Evolutionary conservation across 345 rosid species (phyloP), one percentile per base, ranked within the genome.

Genomic region (Eucalyptus pumila): DNA sequence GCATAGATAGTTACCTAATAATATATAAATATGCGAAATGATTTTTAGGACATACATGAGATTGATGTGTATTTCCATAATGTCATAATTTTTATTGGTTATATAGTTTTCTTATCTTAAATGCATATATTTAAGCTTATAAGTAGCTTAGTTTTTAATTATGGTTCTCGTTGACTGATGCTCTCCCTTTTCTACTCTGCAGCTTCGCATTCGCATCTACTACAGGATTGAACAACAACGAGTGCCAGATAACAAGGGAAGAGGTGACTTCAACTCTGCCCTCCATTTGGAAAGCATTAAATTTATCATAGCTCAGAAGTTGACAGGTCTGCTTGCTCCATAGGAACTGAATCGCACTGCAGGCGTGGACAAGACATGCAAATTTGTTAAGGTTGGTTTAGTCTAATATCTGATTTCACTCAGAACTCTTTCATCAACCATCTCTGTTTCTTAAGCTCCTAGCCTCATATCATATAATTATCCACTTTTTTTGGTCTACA

Each of bases 231-330:
- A 98, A 96, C 96, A 98, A 97, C 92, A 97, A 97, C 42, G 99
- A 97, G 90, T 96, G 94, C 93, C 99, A 95, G 96, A 98, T 98
- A 92, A 60, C 96, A 76, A 96, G 99, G 93, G 99, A 99, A 92
- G 95, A 95, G 97, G 99, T 98, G 89, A 48, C 60, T 37, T 14
- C 34, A 42, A 21, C 58, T 19, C 19, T 69, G 19, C 86, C 60
- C 24, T 54, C 60, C 60, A 54, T 54, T 54, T 54, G 60, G 4
- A 32, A 44, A 19, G 14, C 12, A 37, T 40, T 11, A 42, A 45
- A n/a, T 58, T 27, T 87, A 60, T 60, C 67, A 60, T 19, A 26
- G 54, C 54, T 86, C 48, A n/a, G 60, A 85, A 72, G 51, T 32
- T 50, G 32, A 11, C 67, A 60, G 65, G n/a, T 88, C 88, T 21